Evolutionary conservation across 441 rosid species (phyloP), one percentile per base, ranked within the genome.

Genomic region (Gossypium davidsonii): DNA sequence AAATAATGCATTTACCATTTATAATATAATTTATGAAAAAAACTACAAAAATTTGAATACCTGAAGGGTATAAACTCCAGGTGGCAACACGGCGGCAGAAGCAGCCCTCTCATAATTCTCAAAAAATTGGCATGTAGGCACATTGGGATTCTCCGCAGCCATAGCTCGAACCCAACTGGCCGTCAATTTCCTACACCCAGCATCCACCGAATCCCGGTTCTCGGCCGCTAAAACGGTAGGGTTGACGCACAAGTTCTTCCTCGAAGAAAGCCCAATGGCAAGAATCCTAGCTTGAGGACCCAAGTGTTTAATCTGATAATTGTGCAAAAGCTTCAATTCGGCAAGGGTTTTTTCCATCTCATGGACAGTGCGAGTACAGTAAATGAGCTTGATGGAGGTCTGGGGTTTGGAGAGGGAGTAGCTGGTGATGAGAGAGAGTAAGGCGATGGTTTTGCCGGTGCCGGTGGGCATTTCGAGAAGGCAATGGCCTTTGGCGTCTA

Each of bases 391-490:
- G 76, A 94, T 74, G 1, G 92, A 87, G 74, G 80, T 81, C 17
- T 82, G 80, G 14, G 93, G 96, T 76, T 86, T 91, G 68, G 86
- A 86, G 53, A 92, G 91, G 0, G 85, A 59, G 77, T 92, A 94
- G 76, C 98, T 89, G 1, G 97, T 90, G 85, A 92, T 94, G 21
- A 94, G 86, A 11, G 97, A 94, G 73, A 94, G 92, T 42, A 94
- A 88, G 4, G 97, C 97, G 37, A 92, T 91, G 78, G 98, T 94
- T 85, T 92, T 94, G 11, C 97, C 98, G 6, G 98, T 94, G 60
- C 98, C 97, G 0, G 98, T 94, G 9, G 98, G 98, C 98, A 94
- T 92, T 83, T 94, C 98, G 20, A 94, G 88, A 69, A 94, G 97
- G 80, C 97, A 94, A 80, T 94, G 98, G 23, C 98, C 98, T 70